A percentile compares a stretch with the other conserved stretches of the same genome.
phyloP scores from a whole-genome alignment of 2,329 filamentous ascomycete genomes.

The Hypoxylon sp. region DNA sequence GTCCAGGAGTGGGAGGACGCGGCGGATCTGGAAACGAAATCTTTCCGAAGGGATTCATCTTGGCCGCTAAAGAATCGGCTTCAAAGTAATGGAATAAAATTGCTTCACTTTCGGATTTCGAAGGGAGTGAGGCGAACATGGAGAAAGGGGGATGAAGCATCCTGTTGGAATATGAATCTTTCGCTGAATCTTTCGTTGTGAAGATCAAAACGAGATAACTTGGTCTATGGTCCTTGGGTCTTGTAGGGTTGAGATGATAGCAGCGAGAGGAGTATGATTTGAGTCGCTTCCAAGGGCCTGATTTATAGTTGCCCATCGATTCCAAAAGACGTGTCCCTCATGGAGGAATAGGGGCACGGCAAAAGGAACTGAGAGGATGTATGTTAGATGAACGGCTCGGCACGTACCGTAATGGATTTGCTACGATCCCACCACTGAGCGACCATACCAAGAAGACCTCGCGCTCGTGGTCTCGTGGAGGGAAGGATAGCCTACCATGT shows the following conservation, averaged over 20 bases:
- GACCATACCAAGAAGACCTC: conserved; percentile 29
- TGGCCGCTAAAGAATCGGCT: not conserved
- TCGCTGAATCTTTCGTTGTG: no score
- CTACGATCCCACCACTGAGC: conserved; percentile 35
- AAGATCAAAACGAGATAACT: no score
- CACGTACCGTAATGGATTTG: conserved; percentile 36
- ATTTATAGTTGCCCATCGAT: conserved; percentile 38
- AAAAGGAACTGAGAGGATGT: conserved; percentile 31
- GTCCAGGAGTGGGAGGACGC: conserved; percentile 44
- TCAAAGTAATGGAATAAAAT: not conserved
- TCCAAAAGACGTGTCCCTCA: conserved; percentile 5
- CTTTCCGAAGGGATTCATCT: conserved; percentile 3
- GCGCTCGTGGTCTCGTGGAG: conserved; percentile 26
- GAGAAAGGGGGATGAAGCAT: conserved; percentile 1
- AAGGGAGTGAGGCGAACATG: not conserved
- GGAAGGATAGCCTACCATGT: conserved; percentile 28
- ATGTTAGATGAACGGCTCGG: conserved; percentile 26
- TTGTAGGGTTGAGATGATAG: conserved; percentile 3
- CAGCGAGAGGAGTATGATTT: conserved; percentile 7
- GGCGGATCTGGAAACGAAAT: conserved; percentile 39
- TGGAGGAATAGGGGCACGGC: conserved; percentile 29
- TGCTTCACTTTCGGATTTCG: not conserved
- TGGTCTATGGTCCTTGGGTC: no score
- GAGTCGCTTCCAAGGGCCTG: conserved; percentile 17
- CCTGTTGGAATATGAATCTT: no score